Base-by-base conservation (phyloP, 805 yeast genomes). In the Danielia oregonensis region DNA sequence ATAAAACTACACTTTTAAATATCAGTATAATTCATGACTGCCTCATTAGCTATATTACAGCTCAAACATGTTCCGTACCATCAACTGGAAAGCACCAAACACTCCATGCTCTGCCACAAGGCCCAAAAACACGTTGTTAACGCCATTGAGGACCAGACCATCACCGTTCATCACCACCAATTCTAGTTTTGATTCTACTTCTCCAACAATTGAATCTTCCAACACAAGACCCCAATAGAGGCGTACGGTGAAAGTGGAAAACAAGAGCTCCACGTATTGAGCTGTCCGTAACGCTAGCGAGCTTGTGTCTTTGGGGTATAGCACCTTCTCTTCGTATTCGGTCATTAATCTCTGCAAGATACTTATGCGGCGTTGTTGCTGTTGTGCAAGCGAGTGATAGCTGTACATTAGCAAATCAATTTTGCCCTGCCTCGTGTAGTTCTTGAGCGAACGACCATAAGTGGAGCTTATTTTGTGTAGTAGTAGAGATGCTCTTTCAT, bases 371-470 rank as follows among this genome's bases (percentile, higher is more conserved):
- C 38, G 30, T 31, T 52, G 51, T 13, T 56, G 42, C 12, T 51
- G 30, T 4, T 33, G 41, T 2, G 70, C 49, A n/a, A 66, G 43
- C 4, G 63, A 51, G 31, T 61, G 56, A 29, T 62, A 49, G 6
- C 63, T 53, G 39, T 49, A 58, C 46, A 65, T 45, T 1, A 64
- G 33, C 32, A 54, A 43, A 36, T 57, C 57, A 21, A 65, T 39
- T 32, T 61, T 58, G 5, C 31, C 17, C 10, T 22, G 32, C 13
- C 34, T 26, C 18, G 46, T 40, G 37, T 59, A 64, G 35, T 55
- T 49, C 3, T 25, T 22, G n/a, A 65, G 28, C 3, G 43, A 47
- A 14, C 34, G 30, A 11, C 43, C 25, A 24, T 54, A 53, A 2
- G 58, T 40, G 3, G 51, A 51, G 26, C 49, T 36, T 13, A 45